Evolutionary conservation across 257 asterid genomes (phyloP).

Genomic region (Forsythia viridissima): DNA sequence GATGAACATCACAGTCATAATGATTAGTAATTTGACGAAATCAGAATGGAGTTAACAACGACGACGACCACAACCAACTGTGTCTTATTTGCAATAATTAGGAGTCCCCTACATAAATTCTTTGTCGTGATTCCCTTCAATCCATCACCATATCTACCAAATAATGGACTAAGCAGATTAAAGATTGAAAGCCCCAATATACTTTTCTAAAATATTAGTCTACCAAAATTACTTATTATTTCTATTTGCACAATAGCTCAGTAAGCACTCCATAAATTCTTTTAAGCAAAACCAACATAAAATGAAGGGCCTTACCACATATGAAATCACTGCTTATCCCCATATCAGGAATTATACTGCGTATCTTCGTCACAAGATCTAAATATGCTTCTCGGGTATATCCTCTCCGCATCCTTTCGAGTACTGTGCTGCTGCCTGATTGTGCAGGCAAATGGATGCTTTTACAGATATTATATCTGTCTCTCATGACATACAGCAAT

Average conservation of each 20-base stretch:
- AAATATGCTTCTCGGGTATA: conserved; percentile 87
- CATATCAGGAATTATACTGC: conserved; percentile 71
- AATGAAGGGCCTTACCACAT: conserved; percentile 59
- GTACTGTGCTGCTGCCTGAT: conserved; percentile 83
- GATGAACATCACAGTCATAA: background rate
- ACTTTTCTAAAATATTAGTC: background rate
- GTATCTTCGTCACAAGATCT: conserved; percentile 82
- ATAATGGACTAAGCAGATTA: background rate
- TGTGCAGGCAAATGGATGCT: conserved; percentile 97
- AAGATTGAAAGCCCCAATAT: background rate
- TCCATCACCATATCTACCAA: background rate
- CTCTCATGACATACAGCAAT: conserved; percentile 81
- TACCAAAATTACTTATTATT: background rate
- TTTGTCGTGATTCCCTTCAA: too few relatives aligned
- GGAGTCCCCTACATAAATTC: background rate
- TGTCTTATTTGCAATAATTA: background rate
- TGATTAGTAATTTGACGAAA: too few relatives aligned
- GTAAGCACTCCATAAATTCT: background rate
- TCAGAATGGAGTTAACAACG: background rate
- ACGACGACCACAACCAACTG: background rate
- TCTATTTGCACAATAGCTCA: background rate
- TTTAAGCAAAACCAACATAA: conserved; percentile 15
- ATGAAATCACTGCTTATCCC: conserved; percentile 98
- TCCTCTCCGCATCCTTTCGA: conserved; percentile 92
- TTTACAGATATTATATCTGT: conserved; percentile 87